Base-by-base conservation (phyloP, 1,139 yeast genomes). In the Geotrichum phurueaensis region DNA sequence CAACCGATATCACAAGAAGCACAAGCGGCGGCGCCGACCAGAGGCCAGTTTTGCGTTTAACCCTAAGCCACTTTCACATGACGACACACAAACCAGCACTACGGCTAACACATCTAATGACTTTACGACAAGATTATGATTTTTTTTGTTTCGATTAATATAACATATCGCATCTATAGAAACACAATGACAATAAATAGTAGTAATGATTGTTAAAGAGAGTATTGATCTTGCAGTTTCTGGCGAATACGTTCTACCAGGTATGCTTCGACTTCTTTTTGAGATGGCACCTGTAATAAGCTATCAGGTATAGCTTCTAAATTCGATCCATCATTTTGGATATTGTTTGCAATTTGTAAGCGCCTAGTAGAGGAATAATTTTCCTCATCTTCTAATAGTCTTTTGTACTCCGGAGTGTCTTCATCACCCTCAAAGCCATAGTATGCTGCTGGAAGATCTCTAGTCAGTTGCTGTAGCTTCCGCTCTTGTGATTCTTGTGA, bases 361-460 rank as follows among this genome's bases (percentile, higher is more conserved):
- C 48, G 53, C 49, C 57, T 39, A 31, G 51, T 47, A 58, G 18
- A 56, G 58, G 57, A 66, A 62, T 55, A 68, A 55, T 70, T 71
- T 43, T 60, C 69, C 58, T 77, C 79, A 60, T 68, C 73, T 1
- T 63, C 61, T 29, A 69, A 60, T 47, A 62, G 27, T 2, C 10
- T 20, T 13, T 51, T 29, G 54, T 59, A 56, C 3, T 49, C 56
- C 1, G 7, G 39, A 5, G 62, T 60, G 7, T 62, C 68, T 7
- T 68, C 71, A 53, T 75, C 80, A 39, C 77, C 79, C 49, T 72
- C 71, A 25, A 76, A 75, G 0, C 88, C 89, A 69, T 76, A 85
- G 67, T 86, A 80, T 1, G 68, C 68, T 0, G 75, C 71, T 15
- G 71, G 74, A 3, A 78, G 70, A 29, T 74, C 69, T 43, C 61